Evolutionary conservation across 139 green algal species (phyloP).

Genomic region (Chlorella sp.): DNA sequence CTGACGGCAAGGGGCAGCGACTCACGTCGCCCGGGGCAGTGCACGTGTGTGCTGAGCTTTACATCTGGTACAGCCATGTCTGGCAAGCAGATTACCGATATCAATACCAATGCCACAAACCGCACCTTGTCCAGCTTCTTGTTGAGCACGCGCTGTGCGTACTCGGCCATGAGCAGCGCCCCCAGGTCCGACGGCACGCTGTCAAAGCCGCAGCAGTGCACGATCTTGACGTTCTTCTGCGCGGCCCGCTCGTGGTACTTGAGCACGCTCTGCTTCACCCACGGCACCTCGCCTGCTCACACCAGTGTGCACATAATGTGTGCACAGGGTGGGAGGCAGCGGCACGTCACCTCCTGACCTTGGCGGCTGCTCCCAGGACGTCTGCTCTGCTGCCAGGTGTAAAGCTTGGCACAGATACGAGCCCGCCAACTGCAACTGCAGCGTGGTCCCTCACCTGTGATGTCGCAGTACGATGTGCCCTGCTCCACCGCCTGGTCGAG

Average conservation of each 20-base stretch:
- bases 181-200: slow-evolving; percentile 80
- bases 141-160: slow-evolving; percentile 43
- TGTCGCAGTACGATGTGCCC: slow-evolving; percentile 82
- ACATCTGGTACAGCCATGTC: too few species aligned
- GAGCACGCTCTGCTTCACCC: slow-evolving; percentile 56
- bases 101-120: neutral
- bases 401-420: too few species aligned
- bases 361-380: too few species aligned
- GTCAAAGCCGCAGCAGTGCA: slow-evolving; percentile 86
- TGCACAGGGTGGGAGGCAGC: too few species aligned
- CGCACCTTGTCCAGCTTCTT: slow-evolving; percentile 30
- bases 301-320: too few species aligned
- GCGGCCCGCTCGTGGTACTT: slow-evolving; percentile 50
- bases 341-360: too few species aligned
- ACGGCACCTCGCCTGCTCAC: slow-evolving; percentile 70
- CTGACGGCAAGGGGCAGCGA: too few species aligned
- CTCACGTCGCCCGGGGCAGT: too few species aligned
- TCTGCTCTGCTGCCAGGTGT: too few species aligned
- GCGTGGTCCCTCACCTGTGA: slow-evolving; percentile 56
- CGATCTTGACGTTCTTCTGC: slow-evolving; percentile 49
- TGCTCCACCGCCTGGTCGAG: slow-evolving; percentile 63
- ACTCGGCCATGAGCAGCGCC: slow-evolving; percentile 42
- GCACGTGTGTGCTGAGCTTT: too few species aligned
- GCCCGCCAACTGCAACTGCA: too few species aligned
- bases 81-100: too few species aligned